Base-by-base conservation (phyloP, 768 basidiomycete genomes). In the Cytidiella melzeri region DNA sequence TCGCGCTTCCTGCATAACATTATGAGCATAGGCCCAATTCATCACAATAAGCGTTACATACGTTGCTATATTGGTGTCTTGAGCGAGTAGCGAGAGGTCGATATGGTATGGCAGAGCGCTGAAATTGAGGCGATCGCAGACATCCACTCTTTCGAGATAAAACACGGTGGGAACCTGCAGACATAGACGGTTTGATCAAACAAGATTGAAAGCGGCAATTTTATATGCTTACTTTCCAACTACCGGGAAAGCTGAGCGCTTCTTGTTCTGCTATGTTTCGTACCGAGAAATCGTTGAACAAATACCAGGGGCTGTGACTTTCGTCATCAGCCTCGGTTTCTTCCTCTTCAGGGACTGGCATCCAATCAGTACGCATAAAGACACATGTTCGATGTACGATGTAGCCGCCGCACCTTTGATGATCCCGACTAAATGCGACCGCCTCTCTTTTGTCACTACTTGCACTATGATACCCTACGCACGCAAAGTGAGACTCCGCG, bases 201-300 rank as follows among this genome's bases (percentile, higher is more conserved):
- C 34, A 12, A 43, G 38, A 5, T 9, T 28, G 23, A 41, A 36
- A 7, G 7, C 7, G 7, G 9, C 15, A 15, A 7, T 7, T 25
- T 20, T 20, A 2, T 25, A 26, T 36, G 20, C 75, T 25, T 24
- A 87, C 94, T 79, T 99, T 99, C 95, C 95, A 99, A 41, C 72
- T 74, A n/a, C 76, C 83, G 7, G 87, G 81, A 61, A 96, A 93
- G 59, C 84, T 83, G 51, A 98, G 67, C 1, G 90, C 95, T 57
- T 97, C 93, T 27, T 83, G 76, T 65, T 95, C 88, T 2, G 85
- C 71, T 25, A 97, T 80, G 48, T 89, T 88, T 42, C 74, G 74
- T 11, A 99, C 96, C 1, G 83, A 75, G 61, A 99, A 99, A 61
- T 99, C 96, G 61, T 99, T 99, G 80, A 98, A 98, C 47, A 98